Base-by-base conservation (phyloP, 345 rosid species). In the Abelmoschus esculentus region DNA sequence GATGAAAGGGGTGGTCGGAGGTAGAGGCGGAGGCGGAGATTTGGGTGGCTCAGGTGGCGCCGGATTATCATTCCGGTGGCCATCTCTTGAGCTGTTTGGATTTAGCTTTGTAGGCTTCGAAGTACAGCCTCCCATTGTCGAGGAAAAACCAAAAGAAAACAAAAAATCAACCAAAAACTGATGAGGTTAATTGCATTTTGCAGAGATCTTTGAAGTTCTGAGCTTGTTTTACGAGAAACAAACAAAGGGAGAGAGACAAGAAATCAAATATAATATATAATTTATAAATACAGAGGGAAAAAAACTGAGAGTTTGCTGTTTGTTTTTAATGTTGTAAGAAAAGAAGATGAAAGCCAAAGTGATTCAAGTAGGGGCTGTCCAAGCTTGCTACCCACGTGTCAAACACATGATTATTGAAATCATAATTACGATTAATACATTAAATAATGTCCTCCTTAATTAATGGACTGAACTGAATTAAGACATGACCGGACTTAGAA, bases 101-200 rank as follows among this genome's bases (percentile, higher is more conserved):
- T 57, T 78, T 85, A 12, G n/a, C 40, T 36, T 9, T 32, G 83
- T 77, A 13, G 86, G 87, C 64, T 86, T 91, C 10, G 97, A 91
- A n/a, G 84, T 82, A 82, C 97, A 89, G 17, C 76, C 73, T 63
- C 97, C 97, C 97, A 91, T 91, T 47, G 61, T 44, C 7, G 54
- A 61, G 47, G 31, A 7, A 50, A n/a, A 61, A 52, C 50, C 18
- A n/a, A 53, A 17, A 52, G 22, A 52, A n/a, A 17, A n/a, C 6
- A 17, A 28, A 19, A 22, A n/a, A 2, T 26, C 42, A 61, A 42
- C 10, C 52, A n/a, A n/a, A 53, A 68, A 68, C 31, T 32, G 61
- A 4, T 15, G 22, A 14, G 47, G 8, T 10, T 42, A 42, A 4
- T 66, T 28, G 40, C 70, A 66, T 66, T 69, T 19, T 55, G 9